Evolutionary conservation across 352 stramenopile species (phyloP).

Genomic region (Phytophthora multivora): DNA sequence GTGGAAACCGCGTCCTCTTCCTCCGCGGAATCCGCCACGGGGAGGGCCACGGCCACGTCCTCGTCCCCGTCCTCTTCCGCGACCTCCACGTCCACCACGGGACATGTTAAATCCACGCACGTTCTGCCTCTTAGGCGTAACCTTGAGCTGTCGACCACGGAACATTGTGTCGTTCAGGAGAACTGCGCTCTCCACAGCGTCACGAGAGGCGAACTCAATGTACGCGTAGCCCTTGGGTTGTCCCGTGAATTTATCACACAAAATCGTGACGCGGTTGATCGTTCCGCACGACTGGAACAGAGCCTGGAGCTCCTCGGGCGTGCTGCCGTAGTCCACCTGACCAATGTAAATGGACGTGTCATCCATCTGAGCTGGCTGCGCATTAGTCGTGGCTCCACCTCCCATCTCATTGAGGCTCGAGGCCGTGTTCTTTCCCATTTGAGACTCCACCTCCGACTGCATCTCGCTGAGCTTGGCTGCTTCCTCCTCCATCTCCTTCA

Average conservation of each 20-base stretch:
- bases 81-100: conserved; percentile 57
- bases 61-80: conserved; percentile 54
- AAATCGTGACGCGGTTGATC: conserved; percentile 98
- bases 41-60: conserved; percentile 57
- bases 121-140: conserved; percentile 87
- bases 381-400: conserved; percentile 20
- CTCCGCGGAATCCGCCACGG: conserved; percentile 67
- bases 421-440: conserved; percentile 74
- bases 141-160: conserved; percentile 91
- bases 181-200: conserved; percentile 88
- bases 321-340: conserved; percentile 97
- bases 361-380: conserved; percentile 54
- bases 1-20: conserved; percentile 75
- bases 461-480: conserved; percentile 84
- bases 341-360: conserved; percentile 94
- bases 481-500: conserved; percentile 85
- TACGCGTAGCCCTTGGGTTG: conserved; percentile 95
- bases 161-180: conserved; percentile 94
- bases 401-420: conserved; percentile 50
- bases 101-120: conserved; percentile 77
- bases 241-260: conserved; percentile 98
- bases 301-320: conserved; percentile 94
- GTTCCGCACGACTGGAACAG: conserved; percentile 97
- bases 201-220: conserved; percentile 92
- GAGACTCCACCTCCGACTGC: conserved; percentile 81